phyloP scores from a whole-genome alignment of 2,329 filamentous ascomycete genomes.

The Penicillium rolfsii region DNA sequence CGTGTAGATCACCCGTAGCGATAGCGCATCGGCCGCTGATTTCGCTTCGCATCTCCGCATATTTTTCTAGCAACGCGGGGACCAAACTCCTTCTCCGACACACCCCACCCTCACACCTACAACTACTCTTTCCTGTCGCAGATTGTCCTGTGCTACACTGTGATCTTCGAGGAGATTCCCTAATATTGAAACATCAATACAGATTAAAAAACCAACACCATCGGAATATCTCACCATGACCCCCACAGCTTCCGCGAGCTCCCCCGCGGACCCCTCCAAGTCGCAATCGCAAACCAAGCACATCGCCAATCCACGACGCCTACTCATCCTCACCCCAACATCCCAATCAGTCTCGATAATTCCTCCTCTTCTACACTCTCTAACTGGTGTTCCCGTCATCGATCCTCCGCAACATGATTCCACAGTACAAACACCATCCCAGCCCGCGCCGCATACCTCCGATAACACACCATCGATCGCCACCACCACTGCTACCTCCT shows the following conservation, averaged over 20 bases:
- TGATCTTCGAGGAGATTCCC: no score
- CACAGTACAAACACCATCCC: slow-evolving; percentile 5
- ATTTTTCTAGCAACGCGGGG: slow-evolving; percentile 25
- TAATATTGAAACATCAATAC: neutral
- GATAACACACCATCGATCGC: slow-evolving; percentile 10
- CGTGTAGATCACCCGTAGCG: neutral
- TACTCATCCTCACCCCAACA: slow-evolving; percentile 46
- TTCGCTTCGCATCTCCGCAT: slow-evolving; percentile 19
- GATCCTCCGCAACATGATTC: slow-evolving; percentile 27
- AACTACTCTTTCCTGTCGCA: neutral
- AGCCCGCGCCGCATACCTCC: slow-evolving; percentile 4
- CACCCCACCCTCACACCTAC: neutral
- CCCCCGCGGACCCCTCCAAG: slow-evolving; percentile 15
- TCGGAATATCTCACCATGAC: slow-evolving; percentile 17
- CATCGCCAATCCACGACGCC: slow-evolving; percentile 46
- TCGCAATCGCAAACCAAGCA: slow-evolving; percentile 20
- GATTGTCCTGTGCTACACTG: neutral
- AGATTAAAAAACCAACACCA: neutral
- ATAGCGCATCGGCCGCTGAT: neutral
- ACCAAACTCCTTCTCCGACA: slow-evolving; percentile 7
- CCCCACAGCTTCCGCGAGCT: slow-evolving; percentile 12
- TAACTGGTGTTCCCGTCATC: slow-evolving; percentile 40
- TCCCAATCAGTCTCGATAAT: slow-evolving; percentile 41
- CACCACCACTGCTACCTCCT: slow-evolving; percentile 35
- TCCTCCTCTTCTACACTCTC: slow-evolving; percentile 41